Evolutionary conservation across 2,329 filamentous ascomycete genomes (phyloP).

Genomic region (Ophiostoma montium): DNA sequence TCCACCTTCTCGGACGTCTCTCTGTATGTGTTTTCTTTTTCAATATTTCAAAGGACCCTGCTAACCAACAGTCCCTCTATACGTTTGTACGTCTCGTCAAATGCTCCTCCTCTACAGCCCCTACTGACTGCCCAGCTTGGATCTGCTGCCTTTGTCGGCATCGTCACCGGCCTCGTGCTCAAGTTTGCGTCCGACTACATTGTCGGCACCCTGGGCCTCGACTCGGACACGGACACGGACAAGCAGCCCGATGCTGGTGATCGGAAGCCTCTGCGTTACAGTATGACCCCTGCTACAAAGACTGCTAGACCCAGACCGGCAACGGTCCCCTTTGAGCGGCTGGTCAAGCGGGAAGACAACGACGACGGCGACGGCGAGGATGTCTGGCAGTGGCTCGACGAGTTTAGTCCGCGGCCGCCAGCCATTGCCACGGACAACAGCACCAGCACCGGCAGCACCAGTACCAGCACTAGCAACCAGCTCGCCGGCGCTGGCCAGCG

Average conservation of each 20-base stretch:
- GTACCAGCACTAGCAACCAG: background rate
- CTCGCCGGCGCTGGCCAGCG: background rate
- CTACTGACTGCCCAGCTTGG: constrained; percentile 29
- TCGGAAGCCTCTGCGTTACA: background rate
- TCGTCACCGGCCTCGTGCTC: constrained; percentile 45
- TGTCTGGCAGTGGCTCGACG: constrained; percentile 14
- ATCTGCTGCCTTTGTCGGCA: constrained; percentile 53
- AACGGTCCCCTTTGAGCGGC: too few species aligned
- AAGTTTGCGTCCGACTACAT: constrained; percentile 42
- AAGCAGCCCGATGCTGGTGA: too few species aligned
- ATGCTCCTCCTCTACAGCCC: too few species aligned
- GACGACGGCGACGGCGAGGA: constrained; percentile 6
- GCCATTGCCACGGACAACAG: background rate
- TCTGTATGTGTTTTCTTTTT: constrained; percentile 19
- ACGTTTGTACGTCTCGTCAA: constrained; percentile 24
- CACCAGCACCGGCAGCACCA: too few species aligned
- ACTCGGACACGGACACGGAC: constrained; percentile 5
- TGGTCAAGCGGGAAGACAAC: background rate
- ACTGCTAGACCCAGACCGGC: too few species aligned
- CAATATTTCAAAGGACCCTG: background rate
- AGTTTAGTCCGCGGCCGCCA: constrained; percentile 9
- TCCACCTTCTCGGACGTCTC: constrained; percentile 17
- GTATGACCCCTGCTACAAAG: too few species aligned
- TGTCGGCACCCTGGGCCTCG: constrained; percentile 34
- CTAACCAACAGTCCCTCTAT: constrained; percentile 25